Percentiles rank a stretch among this genome's conserved stretches.
Conservation (phyloP, 768 basidiomycete species). For the Exsudoporus frostii region DNA sequence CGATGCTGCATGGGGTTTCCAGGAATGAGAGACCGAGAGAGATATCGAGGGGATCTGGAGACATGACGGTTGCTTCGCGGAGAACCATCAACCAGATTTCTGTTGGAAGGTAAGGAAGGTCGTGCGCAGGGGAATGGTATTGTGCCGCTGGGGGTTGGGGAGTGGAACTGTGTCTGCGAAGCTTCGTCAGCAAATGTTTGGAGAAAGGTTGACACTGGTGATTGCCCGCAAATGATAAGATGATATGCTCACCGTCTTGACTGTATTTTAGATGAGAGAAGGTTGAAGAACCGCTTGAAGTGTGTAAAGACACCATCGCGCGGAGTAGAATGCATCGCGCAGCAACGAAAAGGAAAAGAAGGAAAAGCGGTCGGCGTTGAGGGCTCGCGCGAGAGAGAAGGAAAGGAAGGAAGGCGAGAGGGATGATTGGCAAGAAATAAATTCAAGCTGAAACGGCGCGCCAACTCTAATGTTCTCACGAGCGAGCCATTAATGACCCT, state of each 20-base stretch:
- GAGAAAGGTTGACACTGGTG: not conserved
- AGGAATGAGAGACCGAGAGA: conserved; percentile 58
- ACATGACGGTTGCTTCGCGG: conserved; percentile 49
- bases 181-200: conserved; percentile 2
- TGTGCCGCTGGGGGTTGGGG: conserved; percentile 10
- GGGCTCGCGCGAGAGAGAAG: not conserved
- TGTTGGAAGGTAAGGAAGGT: conserved; percentile 48
- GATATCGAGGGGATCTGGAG: conserved; percentile 45
- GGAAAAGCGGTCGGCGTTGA: not conserved
- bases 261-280: conserved; percentile 18
- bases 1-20: conserved; percentile 40
- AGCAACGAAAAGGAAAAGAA: not conserved
- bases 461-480: conserved; percentile 5
- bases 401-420: not conserved
- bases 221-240: not conserved
- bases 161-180: conserved; percentile 5
- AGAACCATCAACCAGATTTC: conserved; percentile 70
- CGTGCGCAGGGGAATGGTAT: conserved; percentile 30
- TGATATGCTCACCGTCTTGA: conserved; percentile 17
- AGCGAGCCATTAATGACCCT: not conserved
- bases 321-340: conserved; percentile 15
- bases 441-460: not conserved
- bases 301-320: conserved; percentile 13
- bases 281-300: conserved; percentile 16
- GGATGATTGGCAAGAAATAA: not conserved